Evolutionary conservation across 148 eudicot species (phyloP).

Genomic region (Vaccinium myrtillus): DNA sequence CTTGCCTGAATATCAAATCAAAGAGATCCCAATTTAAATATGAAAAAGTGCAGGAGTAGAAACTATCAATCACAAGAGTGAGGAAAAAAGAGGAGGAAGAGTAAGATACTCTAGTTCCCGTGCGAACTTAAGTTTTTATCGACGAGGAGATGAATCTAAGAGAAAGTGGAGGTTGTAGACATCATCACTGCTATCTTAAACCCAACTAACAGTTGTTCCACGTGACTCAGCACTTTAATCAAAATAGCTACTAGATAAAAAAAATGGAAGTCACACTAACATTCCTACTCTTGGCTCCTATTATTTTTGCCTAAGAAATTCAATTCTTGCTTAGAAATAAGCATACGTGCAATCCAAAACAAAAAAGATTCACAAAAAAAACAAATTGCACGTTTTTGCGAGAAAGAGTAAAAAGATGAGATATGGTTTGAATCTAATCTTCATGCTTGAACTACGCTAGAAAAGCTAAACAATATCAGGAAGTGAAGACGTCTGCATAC

Average conservation of each 20-base stretch:
- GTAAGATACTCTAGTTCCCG: not conserved
- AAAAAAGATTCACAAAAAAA: not conserved
- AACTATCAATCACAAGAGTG: not conserved
- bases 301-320: not conserved
- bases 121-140: not conserved
- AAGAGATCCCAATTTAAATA: not conserved
- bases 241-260: not conserved
- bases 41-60: not conserved
- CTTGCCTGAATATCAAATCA: not conserved
- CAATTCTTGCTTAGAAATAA: not conserved
- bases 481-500: not conserved
- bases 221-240: not conserved
- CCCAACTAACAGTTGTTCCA: not conserved
- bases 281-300: conserved; percentile 3
- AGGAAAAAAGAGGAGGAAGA: not conserved
- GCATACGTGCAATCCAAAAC: not conserved
- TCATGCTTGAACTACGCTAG: not conserved
- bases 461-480: not conserved
- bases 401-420: not conserved
- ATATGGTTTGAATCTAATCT: not conserved
- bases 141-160: not conserved
- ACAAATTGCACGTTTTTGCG: not conserved
- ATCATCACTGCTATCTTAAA: not conserved
- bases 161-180: not conserved
- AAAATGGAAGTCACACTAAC: not conserved